Evolutionary conservation across 1,139 yeast species (phyloP).

Genomic region (Saccharomycopsis crataegensis): DNA sequence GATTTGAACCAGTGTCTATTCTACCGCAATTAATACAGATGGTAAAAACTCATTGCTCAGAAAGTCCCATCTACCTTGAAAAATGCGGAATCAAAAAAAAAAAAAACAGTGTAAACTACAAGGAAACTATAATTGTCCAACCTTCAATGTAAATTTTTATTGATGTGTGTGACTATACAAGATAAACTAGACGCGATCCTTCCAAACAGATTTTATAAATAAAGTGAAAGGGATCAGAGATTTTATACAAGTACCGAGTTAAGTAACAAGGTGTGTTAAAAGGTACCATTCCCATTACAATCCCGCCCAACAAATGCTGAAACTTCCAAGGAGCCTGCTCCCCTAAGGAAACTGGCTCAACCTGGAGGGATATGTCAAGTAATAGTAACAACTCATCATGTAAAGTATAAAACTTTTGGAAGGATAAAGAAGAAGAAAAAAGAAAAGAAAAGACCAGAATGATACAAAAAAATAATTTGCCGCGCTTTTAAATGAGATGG

Average conservation of each 20-base stretch:
- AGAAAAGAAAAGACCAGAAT: background rate
- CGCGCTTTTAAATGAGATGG: too few relatives aligned
- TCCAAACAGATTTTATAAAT: background rate
- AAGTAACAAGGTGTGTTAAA: conserved; percentile 17
- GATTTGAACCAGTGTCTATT: background rate
- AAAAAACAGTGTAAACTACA: too few relatives aligned
- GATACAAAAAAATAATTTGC: background rate
- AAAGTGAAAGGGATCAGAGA: conserved; percentile 10
- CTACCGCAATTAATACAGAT: conserved; percentile 9
- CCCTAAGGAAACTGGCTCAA: conserved; percentile 1
- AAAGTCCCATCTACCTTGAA: conserved; percentile 4
- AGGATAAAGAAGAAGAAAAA: conserved; percentile 10
- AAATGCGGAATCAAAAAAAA: too few relatives aligned
- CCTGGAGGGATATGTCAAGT: conserved; percentile 15
- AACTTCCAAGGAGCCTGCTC: conserved; percentile 3
- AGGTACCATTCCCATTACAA: conserved; percentile 15
- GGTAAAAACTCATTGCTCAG: background rate
- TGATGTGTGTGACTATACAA: too few relatives aligned
- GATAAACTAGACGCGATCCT: background rate
- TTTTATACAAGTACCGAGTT: conserved; percentile 1
- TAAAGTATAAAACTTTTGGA: conserved; percentile 17
- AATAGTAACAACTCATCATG: conserved; percentile 17
- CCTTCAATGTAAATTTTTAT: too few relatives aligned
- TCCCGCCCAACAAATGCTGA: conserved; percentile 1
- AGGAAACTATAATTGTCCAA: too few relatives aligned